These are phyloP conservation scores for Larix kaempferi DNA, from an alignment of 75 land plant genomes.

Conservation along the genomic window DNA sequence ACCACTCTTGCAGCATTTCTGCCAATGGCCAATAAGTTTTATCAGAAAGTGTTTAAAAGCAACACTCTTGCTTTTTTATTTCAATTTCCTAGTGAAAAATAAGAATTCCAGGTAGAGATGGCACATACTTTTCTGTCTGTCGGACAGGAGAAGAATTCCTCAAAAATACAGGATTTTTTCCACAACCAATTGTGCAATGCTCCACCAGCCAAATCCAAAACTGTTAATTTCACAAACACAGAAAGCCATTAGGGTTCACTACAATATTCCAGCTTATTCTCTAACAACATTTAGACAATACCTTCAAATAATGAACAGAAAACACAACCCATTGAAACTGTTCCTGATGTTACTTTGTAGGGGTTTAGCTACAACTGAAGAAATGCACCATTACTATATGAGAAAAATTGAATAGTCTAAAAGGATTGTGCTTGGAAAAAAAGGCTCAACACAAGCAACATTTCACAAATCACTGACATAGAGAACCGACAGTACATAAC, in stretches of 20 bases:
- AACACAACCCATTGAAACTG: background rate
- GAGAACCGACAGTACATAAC: background rate
- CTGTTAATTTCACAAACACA: background rate
- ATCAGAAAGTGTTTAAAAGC: background rate
- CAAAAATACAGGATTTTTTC: background rate
- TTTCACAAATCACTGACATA: background rate
- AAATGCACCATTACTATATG: background rate
- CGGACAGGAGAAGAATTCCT: background rate
- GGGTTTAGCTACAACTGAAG: background rate
- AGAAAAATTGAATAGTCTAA: background rate
- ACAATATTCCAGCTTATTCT: background rate
- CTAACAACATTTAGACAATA: background rate
- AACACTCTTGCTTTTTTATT: background rate
- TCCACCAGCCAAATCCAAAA: background rate
- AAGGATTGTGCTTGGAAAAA: background rate
- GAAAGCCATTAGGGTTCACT: background rate
- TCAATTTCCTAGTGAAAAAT: background rate
- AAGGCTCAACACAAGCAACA: background rate
- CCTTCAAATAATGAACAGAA: background rate
- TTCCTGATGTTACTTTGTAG: background rate
- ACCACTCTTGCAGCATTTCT: background rate
- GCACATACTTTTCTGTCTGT: background rate
- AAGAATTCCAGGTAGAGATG: background rate
- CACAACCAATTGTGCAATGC: background rate
- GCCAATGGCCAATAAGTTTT: background rate